Base-by-base conservation (phyloP, 2,329 filamentous ascomycete species). In the Clarireedia monteithiana region DNA sequence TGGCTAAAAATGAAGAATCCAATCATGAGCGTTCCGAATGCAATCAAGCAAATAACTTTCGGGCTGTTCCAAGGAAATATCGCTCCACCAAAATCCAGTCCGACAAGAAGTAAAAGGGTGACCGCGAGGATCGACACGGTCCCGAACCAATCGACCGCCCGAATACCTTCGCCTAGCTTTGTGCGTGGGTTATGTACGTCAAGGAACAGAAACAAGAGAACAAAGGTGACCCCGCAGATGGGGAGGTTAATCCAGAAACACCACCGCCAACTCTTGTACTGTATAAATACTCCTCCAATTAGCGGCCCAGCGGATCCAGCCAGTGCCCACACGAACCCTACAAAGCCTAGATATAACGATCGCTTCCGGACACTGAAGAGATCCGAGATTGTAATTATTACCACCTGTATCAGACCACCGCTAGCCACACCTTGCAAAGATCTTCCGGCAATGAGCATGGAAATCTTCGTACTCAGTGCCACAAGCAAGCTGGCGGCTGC, bases 91-190 rank as follows among this genome's bases (percentile, higher is more conserved):
- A 91, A 88, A 64, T 95, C 85, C 6, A 95, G 80, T 1, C 89
- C 91, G 46, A 95, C 82, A 3, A 95, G 80, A 62, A 95, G 76
- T 85, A 95, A 91, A 36, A 94, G 75, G 0, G 87, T 90, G 17
- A 85, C 86, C 44, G 84, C 86, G 26, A 92, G 79, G 67, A 95
- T 82, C 26, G 56, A 59, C 12, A 85, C 46, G 0, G 79, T 82
- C 0, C 87, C 86, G 12, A 74, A 60, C 78, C 78, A 82, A 62
- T 82, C 79, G 23, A 82, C 72, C 0, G 81, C 81, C 58, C 78
- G 79, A 7, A 88, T 69, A 0, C 85, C 85, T 39, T 80, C 71
- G 34, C 72, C 66, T 3, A 88, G 66, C 0, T 80, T 76, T 1
- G 66, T 81, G 73, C 75, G 76, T 39, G 85, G 84, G 2, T 81